phyloP scores from a whole-genome alignment of 345 rosid species.

The Excoecaria agallocha region DNA sequence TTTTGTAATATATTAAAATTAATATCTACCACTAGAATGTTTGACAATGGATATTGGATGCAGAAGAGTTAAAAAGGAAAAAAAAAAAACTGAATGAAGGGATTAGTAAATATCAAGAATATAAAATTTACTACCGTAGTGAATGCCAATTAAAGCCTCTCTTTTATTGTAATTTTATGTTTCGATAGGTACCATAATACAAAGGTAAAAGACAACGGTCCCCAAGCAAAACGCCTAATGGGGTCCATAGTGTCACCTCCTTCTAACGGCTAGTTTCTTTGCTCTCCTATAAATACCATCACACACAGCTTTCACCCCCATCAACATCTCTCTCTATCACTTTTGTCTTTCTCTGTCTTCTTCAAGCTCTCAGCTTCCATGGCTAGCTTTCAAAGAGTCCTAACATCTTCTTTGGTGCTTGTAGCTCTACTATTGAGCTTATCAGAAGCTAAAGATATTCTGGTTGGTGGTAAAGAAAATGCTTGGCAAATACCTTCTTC shows the following conservation, averaged over 20 bases:
- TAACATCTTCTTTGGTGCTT: neutral
- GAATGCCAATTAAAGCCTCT: too few relatives aligned
- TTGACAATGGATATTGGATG: too few relatives aligned
- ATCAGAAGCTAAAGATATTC: constrained; percentile 42
- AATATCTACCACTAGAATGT: too few relatives aligned
- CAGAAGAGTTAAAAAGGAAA: too few relatives aligned
- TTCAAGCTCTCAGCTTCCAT: neutral
- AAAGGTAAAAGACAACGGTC: constrained; percentile 11
- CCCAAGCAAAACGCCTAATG: neutral
- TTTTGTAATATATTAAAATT: too few relatives aligned
- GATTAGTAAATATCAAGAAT: too few relatives aligned
- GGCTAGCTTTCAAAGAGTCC: constrained; percentile 9
- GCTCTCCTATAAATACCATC: neutral
- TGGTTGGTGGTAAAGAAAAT: constrained; percentile 52
- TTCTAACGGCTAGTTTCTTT: constrained; percentile 23
- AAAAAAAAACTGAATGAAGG: too few relatives aligned
- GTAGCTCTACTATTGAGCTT: constrained; percentile 21
- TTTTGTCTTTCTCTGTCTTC: neutral
- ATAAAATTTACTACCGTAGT: too few relatives aligned
- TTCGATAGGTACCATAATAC: neutral
- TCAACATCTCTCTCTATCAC: neutral
- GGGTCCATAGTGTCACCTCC: neutral
- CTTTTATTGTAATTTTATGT: neutral
- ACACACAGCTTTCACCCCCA: neutral
- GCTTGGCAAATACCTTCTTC: constrained; percentile 59